A percentile compares a stretch with the other conserved stretches of the same genome.
Evolutionary conservation across 352 stramenopile species (phyloP).

Genomic region (Phytophthora ohioensis): DNA sequence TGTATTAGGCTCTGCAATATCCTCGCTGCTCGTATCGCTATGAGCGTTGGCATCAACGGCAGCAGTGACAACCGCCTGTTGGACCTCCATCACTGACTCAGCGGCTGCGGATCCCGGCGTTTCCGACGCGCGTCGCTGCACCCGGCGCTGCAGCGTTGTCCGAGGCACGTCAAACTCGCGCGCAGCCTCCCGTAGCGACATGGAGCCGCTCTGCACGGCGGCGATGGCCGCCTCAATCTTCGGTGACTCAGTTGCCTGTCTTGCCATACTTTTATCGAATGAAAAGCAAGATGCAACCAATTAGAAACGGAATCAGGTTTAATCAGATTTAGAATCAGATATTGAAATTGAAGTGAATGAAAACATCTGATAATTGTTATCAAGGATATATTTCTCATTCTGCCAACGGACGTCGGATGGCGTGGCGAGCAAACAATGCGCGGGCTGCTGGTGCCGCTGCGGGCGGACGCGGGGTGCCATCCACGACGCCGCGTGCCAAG

Average conservation of each 20-base stretch:
- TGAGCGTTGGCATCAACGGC: constrained; percentile 16
- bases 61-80: constrained; percentile 11
- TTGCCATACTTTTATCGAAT: constrained; percentile 22
- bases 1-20: constrained; percentile 1
- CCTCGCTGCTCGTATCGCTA: constrained; percentile 37
- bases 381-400: neutral
- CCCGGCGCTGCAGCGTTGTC: constrained; percentile 82
- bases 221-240: constrained; percentile 67
- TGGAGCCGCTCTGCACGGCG: constrained; percentile 59
- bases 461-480: constrained; percentile 16
- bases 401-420: constrained; percentile 37
- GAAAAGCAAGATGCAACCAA: neutral
- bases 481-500: constrained; percentile 45
- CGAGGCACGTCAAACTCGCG: constrained; percentile 74
- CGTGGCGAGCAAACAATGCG: constrained; percentile 39
- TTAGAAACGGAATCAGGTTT: constrained; percentile 14
- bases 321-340: neutral
- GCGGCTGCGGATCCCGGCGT: constrained; percentile 15
- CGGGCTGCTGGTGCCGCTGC: constrained; percentile 2
- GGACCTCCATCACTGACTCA: constrained; percentile 7
- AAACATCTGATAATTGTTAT: constrained; percentile 19
- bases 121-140: constrained; percentile 31
- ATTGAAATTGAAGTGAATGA: constrained; percentile 15
- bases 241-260: constrained; percentile 22
- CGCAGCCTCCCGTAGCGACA: constrained; percentile 79